phyloP scores from a whole-genome alignment of 139 green algal species.

The Chlorella ohadii region DNA sequence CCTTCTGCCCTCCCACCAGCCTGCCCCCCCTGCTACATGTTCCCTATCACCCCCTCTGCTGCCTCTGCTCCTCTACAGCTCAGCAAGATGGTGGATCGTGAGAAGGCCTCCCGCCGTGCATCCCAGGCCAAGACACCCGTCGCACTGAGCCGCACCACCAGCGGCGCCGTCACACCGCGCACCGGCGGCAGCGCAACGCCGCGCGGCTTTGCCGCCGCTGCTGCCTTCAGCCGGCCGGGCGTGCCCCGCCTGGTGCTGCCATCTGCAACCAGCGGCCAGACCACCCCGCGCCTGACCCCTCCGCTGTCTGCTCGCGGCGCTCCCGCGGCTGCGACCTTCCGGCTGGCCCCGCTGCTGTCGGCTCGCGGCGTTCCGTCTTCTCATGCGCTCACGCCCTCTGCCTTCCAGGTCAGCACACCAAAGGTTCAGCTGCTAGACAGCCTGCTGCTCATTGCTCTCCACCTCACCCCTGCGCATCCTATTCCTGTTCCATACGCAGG shows the following conservation, averaged over 20 bases:
- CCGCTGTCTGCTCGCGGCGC: no score
- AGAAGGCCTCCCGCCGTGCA: conserved; percentile 3
- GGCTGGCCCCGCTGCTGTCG: no score
- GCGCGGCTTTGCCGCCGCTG: background rate
- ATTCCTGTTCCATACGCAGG: background rate
- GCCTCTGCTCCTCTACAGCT: background rate
- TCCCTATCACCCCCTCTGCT: no score
- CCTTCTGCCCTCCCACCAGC: no score
- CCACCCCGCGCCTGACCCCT: background rate
- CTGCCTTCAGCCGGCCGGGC: background rate
- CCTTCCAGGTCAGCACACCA: background rate
- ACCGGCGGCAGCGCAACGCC: background rate
- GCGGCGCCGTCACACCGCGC: background rate
- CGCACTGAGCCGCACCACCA: background rate
- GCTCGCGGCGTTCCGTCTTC: no score
- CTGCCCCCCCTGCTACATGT: no score
- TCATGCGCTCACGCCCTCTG: background rate
- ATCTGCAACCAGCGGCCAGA: background rate
- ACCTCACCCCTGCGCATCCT: no score
- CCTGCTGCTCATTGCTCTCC: no score
- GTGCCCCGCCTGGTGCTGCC: background rate
- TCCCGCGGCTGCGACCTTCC: no score
- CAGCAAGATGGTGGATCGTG: conserved; percentile 1
- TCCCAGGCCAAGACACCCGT: background rate
- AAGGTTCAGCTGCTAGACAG: no score